phyloP scores from a whole-genome alignment of 306 rosid species.

The Corylus avellana region DNA sequence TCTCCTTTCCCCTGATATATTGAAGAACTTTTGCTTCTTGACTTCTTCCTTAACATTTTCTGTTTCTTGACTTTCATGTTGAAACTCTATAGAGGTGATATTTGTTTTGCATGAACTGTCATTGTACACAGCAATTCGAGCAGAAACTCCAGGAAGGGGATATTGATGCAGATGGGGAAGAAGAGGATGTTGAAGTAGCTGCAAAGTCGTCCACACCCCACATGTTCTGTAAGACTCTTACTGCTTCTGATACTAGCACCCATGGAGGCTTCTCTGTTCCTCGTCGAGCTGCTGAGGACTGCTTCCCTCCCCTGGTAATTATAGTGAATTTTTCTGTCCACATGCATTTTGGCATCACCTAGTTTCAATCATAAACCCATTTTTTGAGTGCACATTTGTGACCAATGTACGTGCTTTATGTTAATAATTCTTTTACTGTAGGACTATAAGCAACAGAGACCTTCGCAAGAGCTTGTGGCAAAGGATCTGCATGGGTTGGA shows the following conservation, averaged over 20 bases:
- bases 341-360: not conserved
- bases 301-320: constrained; percentile 94
- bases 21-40: not conserved
- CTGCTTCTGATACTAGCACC: constrained; percentile 98
- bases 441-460: constrained; percentile 94
- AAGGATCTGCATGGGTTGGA: constrained; percentile 92
- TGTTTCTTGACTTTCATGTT: not conserved
- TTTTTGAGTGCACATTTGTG: constrained; percentile 4
- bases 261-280: constrained; percentile 99
- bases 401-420: constrained; percentile 9
- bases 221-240: constrained; percentile 99
- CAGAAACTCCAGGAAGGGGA: constrained; percentile 53
- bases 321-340: constrained; percentile 1
- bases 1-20: not conserved
- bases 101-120: constrained; percentile 25
- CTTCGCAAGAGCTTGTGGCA: constrained; percentile 96
- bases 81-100: constrained; percentile 1
- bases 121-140: constrained; percentile 53
- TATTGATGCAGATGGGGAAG: constrained; percentile 58
- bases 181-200: constrained; percentile 62
- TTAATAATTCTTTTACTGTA: constrained; percentile 22
- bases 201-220: constrained; percentile 87
- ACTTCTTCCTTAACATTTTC: not conserved
- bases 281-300: constrained; percentile 99
- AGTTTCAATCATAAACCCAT: not conserved